Evolutionary conservation across 2,329 filamentous ascomycete species (phyloP).

Genomic region (Aspergillus amoenus): DNA sequence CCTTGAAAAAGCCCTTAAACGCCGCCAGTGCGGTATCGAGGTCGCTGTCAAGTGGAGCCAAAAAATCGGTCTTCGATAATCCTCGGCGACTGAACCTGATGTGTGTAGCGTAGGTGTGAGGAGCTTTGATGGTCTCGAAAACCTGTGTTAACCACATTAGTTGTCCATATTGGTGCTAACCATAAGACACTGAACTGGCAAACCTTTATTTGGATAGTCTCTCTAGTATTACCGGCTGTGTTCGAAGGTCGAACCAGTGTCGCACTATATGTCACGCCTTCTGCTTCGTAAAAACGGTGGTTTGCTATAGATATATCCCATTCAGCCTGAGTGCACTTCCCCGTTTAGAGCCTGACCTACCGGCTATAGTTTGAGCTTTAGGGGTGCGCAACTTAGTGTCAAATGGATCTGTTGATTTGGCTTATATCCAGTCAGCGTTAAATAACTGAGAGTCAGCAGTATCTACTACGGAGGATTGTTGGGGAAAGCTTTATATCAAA

Average conservation of each 20-base stretch:
- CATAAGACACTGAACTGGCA: slow-evolving; percentile 25
- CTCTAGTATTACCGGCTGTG: slow-evolving; percentile 50
- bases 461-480: not conserved
- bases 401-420: slow-evolving; percentile 1
- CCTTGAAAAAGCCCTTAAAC: slow-evolving; percentile 59
- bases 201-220: slow-evolving; percentile 63
- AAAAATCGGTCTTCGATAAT: slow-evolving; percentile 29
- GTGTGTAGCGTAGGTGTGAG: slow-evolving; percentile 62
- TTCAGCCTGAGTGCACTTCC: not conserved
- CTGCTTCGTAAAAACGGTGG: slow-evolving; percentile 60
- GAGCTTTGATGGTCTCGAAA: slow-evolving; percentile 63
- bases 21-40: slow-evolving; percentile 45
- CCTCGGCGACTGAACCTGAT: slow-evolving; percentile 46
- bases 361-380: not conserved
- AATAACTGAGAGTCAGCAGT: not conserved
- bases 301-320: slow-evolving; percentile 44
- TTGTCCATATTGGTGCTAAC: not conserved
- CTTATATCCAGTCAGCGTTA: not conserved
- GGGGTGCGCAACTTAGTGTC: slow-evolving; percentile 4
- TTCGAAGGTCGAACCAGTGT: slow-evolving; percentile 54
- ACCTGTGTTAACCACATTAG: slow-evolving; percentile 50
- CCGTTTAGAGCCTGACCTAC: not conserved
- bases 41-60: slow-evolving; percentile 33
- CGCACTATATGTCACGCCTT: slow-evolving; percentile 64
- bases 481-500: not conserved